Evolutionary conservation across 306 rosid genomes (phyloP), one percentile per base, ranked within the genome.

Genomic region (Cucurbita pepo): DNA sequence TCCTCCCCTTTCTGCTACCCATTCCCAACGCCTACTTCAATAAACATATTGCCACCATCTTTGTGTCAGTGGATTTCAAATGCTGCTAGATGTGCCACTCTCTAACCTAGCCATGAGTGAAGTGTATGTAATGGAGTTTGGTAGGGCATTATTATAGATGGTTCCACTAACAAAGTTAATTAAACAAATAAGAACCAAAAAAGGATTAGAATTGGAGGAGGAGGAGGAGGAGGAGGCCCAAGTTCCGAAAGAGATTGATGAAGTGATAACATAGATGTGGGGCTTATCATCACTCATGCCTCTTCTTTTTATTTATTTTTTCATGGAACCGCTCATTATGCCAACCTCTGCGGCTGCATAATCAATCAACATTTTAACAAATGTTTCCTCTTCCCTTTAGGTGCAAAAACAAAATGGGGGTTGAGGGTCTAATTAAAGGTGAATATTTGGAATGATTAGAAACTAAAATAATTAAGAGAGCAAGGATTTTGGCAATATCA

Each of bases 211-310:
- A 30, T 30, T 30, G 34, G 34, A 30, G 69, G 70, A 77, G 78
- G 22, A 30, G 69, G 70, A 77, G 78, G 22, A 21, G 22, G 80
- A 84, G 79, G 91, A 88, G 89, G 88, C 96, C 96, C 98, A 90
- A 93, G 91, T 93, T 87, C 98, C 98, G 76, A 93, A 90, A 88
- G 98, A 86, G 96, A 93, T 93, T 78, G 86, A 84, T 79, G 67
- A 59, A 48, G 81, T 81, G 90, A 89, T 86, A 72, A 85, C 83
- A 86, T 69, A 52, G 72, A 75, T 75, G 87, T 81, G 91, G 92
- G 87, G 81, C 87, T 81, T 75, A 44, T 64, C 16, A 25, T 67
- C 73, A 67, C 19, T 3, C 4, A 7, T 47, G 53, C 87, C 53
- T 81, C 81, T 79, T 82, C 84, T 82, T 90, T 82, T 79, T 82